phyloP scores from a whole-genome alignment of 805 yeast genomes.

The Torulaspora maleeae region DNA sequence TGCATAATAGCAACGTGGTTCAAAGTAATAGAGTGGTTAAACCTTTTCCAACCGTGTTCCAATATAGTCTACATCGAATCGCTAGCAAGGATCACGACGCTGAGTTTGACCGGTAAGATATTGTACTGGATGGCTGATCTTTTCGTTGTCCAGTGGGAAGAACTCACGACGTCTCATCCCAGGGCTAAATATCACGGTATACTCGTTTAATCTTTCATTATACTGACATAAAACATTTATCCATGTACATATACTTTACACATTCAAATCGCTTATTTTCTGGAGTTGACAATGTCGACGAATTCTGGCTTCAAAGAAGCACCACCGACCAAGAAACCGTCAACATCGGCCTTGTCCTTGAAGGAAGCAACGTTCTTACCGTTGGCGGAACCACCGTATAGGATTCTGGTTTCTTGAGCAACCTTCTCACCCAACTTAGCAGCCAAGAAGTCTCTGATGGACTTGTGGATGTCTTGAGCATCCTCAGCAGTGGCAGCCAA shows the following conservation, averaged over 20 bases:
- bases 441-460: slow-evolving; percentile 78
- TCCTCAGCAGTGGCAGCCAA: slow-evolving; percentile 98
- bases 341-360: slow-evolving; percentile 89
- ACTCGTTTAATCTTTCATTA: slow-evolving; percentile 45
- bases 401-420: slow-evolving; percentile 78
- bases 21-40: slow-evolving; percentile 23
- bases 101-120: slow-evolving; percentile 74
- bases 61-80: slow-evolving; percentile 85
- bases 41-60: slow-evolving; percentile 39
- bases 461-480: slow-evolving; percentile 91
- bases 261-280: slow-evolving; percentile 35
- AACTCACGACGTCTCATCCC: slow-evolving; percentile 41
- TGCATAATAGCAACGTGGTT: slow-evolving; percentile 32
- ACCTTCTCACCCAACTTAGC: slow-evolving; percentile 70
- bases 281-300: slow-evolving; percentile 88
- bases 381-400: slow-evolving; percentile 98
- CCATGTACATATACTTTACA: slow-evolving; percentile 5
- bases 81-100: slow-evolving; percentile 68
- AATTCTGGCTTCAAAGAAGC: slow-evolving; percentile 98
- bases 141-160: slow-evolving; percentile 87
- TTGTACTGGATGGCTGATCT: slow-evolving; percentile 68
- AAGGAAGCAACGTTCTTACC: slow-evolving; percentile 88
- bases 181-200: slow-evolving; percentile 76
- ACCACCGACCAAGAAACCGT: slow-evolving; percentile 99
- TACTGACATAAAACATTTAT: slow-evolving; percentile 11